These are phyloP conservation scores for Artomyces pyxidatus DNA, from an alignment of 768 basidiomycete genomes.

Conservation along the genomic window DNA sequence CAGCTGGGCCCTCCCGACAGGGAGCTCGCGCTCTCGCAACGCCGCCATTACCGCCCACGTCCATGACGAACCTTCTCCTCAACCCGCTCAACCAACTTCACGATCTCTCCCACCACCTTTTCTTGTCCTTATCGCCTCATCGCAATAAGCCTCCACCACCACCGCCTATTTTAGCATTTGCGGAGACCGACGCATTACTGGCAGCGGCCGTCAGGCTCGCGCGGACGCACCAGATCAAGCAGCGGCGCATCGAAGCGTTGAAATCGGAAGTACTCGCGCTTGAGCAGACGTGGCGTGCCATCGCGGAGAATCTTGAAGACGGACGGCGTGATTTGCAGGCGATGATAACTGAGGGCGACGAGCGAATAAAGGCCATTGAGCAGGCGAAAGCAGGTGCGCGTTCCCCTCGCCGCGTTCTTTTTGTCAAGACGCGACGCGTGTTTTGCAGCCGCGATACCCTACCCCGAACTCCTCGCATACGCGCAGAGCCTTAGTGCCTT, in stretches of 20 bases:
- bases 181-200: conserved; percentile 56
- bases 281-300: conserved; percentile 58
- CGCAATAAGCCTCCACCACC: conserved; percentile 56
- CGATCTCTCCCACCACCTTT: conserved; percentile 56
- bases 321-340: conserved; percentile 64
- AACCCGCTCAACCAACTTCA: conserved; percentile 56
- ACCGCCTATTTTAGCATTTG: conserved; percentile 48
- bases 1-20: not conserved
- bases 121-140: conserved; percentile 63
- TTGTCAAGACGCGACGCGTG: not conserved
- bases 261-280: conserved; percentile 64
- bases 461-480: conserved; percentile 76
- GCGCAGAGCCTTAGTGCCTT: conserved; percentile 81
- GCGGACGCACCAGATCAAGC: conserved; percentile 66
- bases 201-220: conserved; percentile 58
- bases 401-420: not conserved
- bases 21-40: not conserved
- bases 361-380: conserved; percentile 59
- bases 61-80: conserved; percentile 58
- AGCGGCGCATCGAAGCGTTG: conserved; percentile 62
- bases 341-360: conserved; percentile 69
- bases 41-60: conserved; percentile 16
- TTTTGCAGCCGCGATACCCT: conserved; percentile 61
- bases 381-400: conserved; percentile 60
- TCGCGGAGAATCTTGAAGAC: conserved; percentile 55